Evolutionary conservation across 108 stramenopile species (phyloP), one percentile per base, ranked within the genome.

Genomic region (Mediolabrus comicus): DNA sequence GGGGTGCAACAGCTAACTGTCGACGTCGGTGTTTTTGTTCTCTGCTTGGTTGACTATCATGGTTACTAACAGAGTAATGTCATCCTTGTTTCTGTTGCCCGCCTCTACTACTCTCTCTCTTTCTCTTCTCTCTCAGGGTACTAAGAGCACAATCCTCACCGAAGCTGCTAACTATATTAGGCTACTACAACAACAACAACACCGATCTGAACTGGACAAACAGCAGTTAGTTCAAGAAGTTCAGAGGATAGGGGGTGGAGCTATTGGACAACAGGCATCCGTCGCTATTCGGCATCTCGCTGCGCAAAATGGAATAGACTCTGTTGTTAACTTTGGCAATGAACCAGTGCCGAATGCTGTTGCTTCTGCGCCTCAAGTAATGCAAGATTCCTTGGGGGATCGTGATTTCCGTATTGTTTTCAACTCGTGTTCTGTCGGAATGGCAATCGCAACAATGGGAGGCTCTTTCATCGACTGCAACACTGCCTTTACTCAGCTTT

Each of bases 401-500:
- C 70, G 80, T 30, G 89, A 95, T n/a, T 95, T 90, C 70, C 83
- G 86, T n/a, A 75, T 62, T 49, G 74, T 94, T 3, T 95, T 95
- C 72, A 87, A 95, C 59, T 92, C 89, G 0, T 92, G 89, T 53
- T 79, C 90, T 6, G 76, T 95, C 26, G 93, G 89, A 62, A 92
- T 92, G 88, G 94, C 94, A 1, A 89, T 92, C 43, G 95, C 95
- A 29, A 87, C 92, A 0, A 90, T 95, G 87, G 95, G 92, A 52
- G 95, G 92, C 9, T 86, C 90, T 0, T 92, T 95, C 57, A 90
- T 95, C 56, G 92, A 95, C 64, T 95, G 95, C 80, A 95, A 95
- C 75, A 67, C 77, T 51, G 75, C 88, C 14, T 95, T 92, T 55
- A 84, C 77, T 30, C 66, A 91, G 38, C 78, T 95, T 3, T 85